Conservation (phyloP, 352 stramenopile genomes). For the Globisporangium emineosum region DNA sequence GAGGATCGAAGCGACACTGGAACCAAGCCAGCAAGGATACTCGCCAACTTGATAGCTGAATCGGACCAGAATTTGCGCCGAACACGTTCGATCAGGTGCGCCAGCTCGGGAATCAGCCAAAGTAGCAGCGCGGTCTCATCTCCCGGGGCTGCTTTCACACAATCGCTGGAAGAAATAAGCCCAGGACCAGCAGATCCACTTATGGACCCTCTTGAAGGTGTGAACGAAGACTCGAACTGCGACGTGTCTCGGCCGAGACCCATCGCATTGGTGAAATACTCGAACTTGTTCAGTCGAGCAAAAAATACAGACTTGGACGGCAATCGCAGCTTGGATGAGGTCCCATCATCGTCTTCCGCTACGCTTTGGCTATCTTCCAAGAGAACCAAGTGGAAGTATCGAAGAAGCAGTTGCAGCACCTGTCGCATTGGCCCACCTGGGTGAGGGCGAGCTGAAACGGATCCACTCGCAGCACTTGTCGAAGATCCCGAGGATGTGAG, state of each 20-base stretch:
- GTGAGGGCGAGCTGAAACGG: slow-evolving; percentile 62
- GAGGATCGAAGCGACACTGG: slow-evolving; percentile 62
- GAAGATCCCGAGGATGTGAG: slow-evolving; percentile 28
- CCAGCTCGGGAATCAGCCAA: slow-evolving; percentile 76
- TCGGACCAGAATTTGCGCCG: slow-evolving; percentile 69
- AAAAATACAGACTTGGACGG: slow-evolving; percentile 66
- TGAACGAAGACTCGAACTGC: slow-evolving; percentile 75
- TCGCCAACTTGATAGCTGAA: slow-evolving; percentile 62
- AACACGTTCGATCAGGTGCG: slow-evolving; percentile 60
- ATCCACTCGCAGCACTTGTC: slow-evolving; percentile 20
- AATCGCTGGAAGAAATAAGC: slow-evolving; percentile 53
- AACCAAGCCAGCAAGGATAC: slow-evolving; percentile 62
- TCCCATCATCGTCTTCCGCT: slow-evolving; percentile 19
- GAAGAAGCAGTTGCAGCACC: slow-evolving; percentile 70
- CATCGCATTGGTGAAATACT: slow-evolving; percentile 85
- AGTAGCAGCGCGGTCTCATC: slow-evolving; percentile 76
- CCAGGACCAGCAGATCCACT: slow-evolving; percentile 15
- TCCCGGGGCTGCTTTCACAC: slow-evolving; percentile 57
- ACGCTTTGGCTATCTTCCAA: slow-evolving; percentile 42
- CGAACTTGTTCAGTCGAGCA: slow-evolving; percentile 74
- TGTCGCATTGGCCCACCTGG: slow-evolving; percentile 81
- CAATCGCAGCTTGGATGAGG: slow-evolving; percentile 35
- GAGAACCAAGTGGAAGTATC: slow-evolving; percentile 71
- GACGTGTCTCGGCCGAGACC: slow-evolving; percentile 63
- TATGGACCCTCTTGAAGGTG: slow-evolving; percentile 37